Percentiles rank a stretch among this genome's conserved stretches.
Evolutionary conservation across 1,139 yeast genomes (phyloP).

Genomic region (Candida sp.): DNA sequence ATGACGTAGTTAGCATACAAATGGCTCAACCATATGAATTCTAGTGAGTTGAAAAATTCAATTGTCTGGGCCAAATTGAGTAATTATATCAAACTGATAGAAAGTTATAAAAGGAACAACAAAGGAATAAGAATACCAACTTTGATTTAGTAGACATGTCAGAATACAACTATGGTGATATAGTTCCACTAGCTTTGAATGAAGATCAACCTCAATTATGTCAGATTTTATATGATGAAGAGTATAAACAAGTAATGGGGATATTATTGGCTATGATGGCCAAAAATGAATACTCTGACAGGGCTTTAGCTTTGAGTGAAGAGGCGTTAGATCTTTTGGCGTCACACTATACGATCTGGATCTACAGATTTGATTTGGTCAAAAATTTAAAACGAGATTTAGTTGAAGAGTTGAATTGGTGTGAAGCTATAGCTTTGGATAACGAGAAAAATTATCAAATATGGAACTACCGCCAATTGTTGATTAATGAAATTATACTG

Average conservation of each 20-base stretch:
- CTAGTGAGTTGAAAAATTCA: not conserved
- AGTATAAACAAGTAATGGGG: constrained; percentile 62
- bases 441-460: constrained; percentile 93
- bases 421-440: constrained; percentile 68
- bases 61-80: not conserved
- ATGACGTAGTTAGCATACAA: constrained; percentile 1
- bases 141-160: not conserved
- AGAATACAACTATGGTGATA: constrained; percentile 30
- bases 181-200: constrained; percentile 37
- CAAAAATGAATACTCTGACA: constrained; percentile 57
- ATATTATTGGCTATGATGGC: constrained; percentile 59
- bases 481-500: constrained; percentile 37
- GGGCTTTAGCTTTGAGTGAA: constrained; percentile 69
- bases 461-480: constrained; percentile 84
- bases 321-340: constrained; percentile 67
- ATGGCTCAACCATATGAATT: no score
- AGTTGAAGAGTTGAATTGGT: constrained; percentile 65
- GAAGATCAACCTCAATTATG: constrained; percentile 58
- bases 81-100: not conserved
- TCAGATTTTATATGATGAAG: constrained; percentile 73
- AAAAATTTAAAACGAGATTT: constrained; percentile 33
- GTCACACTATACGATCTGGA: constrained; percentile 93
- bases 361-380: constrained; percentile 64
- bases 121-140: no score
- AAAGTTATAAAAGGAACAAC: not conserved